Evolutionary conservation across 768 basidiomycete species (phyloP), one percentile per base, ranked within the genome.

Genomic region (Hortiboletus campestris): DNA sequence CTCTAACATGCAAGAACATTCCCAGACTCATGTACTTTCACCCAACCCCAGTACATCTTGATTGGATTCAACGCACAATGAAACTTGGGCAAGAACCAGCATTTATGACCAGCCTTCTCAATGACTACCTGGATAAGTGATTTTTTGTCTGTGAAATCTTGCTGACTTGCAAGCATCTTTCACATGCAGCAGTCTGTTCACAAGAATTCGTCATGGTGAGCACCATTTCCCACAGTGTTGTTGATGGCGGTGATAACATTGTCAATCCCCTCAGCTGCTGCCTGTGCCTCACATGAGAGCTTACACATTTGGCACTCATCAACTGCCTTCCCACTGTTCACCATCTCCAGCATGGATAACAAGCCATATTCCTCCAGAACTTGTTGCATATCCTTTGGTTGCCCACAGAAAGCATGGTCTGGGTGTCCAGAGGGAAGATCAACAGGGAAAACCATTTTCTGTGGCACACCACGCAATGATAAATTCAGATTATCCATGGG

Each of bases 371-470:
- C 77, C 47, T 71, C 57, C 25, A 62, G 36, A 16, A 59, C 50
- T n/a, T 13, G 28, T 4, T 54, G 25, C 14, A 58, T 44, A 2
- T 60, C 64, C 31, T 61, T 58, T 20, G 65, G 63, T 16, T 61
- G 2, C 2, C 77, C 72, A 48, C 67, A 42, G 7, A 39, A 39
- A 4, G 12, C 5, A 14, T 28, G 17, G 29, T 49, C 36, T 19
- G n/a, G 36, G 8, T 49, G 36, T 38, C 1, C 25, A 29, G 48
- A 2, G 4, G 25, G 25, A 19, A 49, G 48, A 19, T 49, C 28
- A 1, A 7, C 1, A 1, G 55, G 25, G 1, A 68, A 41, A 10
- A 66, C 74, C 78, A 80, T 78, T 41, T 61, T 66, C 53, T 79
- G 77, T 2, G 51, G 3, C 28, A 51, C 42, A 1, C 64, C 60